Conservation (phyloP, 441 rosid species). For the Pelargonium myrrhifolium region DNA sequence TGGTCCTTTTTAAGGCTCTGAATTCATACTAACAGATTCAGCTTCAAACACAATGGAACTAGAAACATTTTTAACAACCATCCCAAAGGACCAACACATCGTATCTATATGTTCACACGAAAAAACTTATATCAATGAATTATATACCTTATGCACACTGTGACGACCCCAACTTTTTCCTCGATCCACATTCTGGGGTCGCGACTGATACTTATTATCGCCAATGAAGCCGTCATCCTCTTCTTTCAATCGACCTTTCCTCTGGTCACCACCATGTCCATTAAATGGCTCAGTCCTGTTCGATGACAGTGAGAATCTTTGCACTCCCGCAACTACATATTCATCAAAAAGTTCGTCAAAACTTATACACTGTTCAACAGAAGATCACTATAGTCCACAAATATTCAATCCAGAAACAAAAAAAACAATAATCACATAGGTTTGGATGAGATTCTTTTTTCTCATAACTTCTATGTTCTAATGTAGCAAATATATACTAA, state of each 20-base stretch:
- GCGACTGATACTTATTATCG: slow-evolving; percentile 10
- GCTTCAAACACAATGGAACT: not conserved
- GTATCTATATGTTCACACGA: not conserved
- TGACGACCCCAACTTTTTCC: slow-evolving; percentile 81
- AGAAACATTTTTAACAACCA: not conserved
- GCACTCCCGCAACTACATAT: slow-evolving; percentile 32
- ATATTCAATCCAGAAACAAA: not conserved
- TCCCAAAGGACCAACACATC: not conserved
- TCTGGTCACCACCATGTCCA: slow-evolving; percentile 22
- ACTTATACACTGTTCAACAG: too few relatives aligned
- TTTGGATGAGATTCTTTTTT: too few relatives aligned
- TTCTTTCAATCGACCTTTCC: slow-evolving; percentile 25
- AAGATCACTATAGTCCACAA: not conserved
- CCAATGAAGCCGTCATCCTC: slow-evolving; percentile 22
- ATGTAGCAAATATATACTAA: too few relatives aligned
- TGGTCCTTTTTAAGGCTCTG: not conserved
- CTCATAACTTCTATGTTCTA: too few relatives aligned
- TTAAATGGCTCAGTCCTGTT: slow-evolving; percentile 36
- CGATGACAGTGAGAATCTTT: slow-evolving; percentile 38
- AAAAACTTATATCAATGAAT: not conserved
- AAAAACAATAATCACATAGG: not conserved
- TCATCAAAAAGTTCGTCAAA: slow-evolving; percentile 12
- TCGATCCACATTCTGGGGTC: slow-evolving; percentile 79
- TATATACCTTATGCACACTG: slow-evolving; percentile 75
- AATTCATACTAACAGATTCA: not conserved